A percentile compares a stretch with the other conserved stretches of the same genome.
Conservation (phyloP, 495 filamentous ascomycete species). For the Parmelia sp. region DNA sequence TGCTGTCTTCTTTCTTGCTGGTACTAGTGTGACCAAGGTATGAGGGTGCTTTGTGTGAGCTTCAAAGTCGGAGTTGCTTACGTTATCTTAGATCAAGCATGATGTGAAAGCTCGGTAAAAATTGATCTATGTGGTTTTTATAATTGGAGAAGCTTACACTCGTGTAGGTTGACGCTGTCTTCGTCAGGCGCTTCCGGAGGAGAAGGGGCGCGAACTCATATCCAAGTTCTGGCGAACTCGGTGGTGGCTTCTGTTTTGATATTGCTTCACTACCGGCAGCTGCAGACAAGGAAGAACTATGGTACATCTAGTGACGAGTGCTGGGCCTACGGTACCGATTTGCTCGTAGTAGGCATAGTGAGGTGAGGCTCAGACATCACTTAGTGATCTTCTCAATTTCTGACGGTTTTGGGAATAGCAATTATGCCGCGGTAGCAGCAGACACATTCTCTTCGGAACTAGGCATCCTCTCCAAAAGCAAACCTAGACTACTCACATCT, state of each 20-base stretch:
- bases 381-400: neutral
- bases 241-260: conserved; percentile 66
- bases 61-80: conserved; percentile 16
- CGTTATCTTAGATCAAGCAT: conserved; percentile 63
- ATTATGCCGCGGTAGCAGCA: conserved; percentile 86
- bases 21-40: conserved; percentile 77
- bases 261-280: conserved; percentile 61
- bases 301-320: conserved; percentile 24
- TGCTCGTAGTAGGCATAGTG: conserved; percentile 53
- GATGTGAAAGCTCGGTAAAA: conserved; percentile 74
- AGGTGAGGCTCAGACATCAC: conserved; percentile 22
- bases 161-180: conserved; percentile 71
- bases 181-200: conserved; percentile 64
- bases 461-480: conserved; percentile 72
- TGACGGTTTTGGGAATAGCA: conserved; percentile 29
- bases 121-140: no score
- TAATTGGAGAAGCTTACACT: no score
- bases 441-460: conserved; percentile 96
- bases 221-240: conserved; percentile 90
- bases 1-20: conserved; percentile 78
- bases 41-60: conserved; percentile 9
- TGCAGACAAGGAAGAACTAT: conserved; percentile 39
- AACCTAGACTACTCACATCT: conserved; percentile 82
- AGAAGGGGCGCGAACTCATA: conserved; percentile 73
- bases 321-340: conserved; percentile 39